These are phyloP conservation scores for Quambalaria eucalypti DNA, from an alignment of 1,284 basidiomycete genomes.

Conservation along the genomic window DNA sequence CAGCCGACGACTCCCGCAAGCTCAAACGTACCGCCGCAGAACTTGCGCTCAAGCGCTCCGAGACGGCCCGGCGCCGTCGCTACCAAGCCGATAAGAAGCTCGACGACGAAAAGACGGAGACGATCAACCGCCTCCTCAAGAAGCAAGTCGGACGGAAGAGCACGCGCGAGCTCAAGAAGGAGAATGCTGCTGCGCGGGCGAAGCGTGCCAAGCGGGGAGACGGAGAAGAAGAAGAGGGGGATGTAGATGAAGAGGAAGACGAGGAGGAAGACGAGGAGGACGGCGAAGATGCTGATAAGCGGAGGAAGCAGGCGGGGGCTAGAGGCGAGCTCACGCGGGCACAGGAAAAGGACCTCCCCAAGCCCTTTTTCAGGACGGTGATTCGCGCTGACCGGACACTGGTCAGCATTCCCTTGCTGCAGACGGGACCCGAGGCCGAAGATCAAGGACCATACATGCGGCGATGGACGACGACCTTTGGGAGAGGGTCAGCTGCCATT, in stretches of 20 bases:
- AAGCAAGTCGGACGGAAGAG: slow-evolving; percentile 51
- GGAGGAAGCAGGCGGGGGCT: background rate
- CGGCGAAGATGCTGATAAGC: background rate
- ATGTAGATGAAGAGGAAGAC: slow-evolving; percentile 2
- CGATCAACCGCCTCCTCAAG: slow-evolving; percentile 80
- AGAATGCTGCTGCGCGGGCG: background rate
- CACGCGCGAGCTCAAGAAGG: slow-evolving; percentile 11
- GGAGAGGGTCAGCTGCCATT: no score
- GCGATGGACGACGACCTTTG: no score
- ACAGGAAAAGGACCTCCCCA: slow-evolving; percentile 4
- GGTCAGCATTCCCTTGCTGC: background rate
- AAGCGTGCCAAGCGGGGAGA: slow-evolving; percentile 1
- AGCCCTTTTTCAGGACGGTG: background rate
- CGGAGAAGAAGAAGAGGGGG: slow-evolving; percentile 4
- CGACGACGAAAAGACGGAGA: slow-evolving; percentile 80
- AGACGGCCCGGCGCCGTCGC: slow-evolving; percentile 73
- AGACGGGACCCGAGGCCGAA: no score
- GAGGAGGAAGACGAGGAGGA: background rate
- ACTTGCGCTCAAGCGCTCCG: slow-evolving; percentile 68
- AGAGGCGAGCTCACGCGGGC: background rate
- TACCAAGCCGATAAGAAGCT: slow-evolving; percentile 80
- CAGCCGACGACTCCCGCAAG: slow-evolving; percentile 53
- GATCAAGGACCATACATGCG: no score
- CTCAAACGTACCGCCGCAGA: slow-evolving; percentile 72
- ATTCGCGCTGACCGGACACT: background rate